phyloP scores from a whole-genome alignment of 148 eudicot genomes.

The Mesembryanthemum crystallinum region DNA sequence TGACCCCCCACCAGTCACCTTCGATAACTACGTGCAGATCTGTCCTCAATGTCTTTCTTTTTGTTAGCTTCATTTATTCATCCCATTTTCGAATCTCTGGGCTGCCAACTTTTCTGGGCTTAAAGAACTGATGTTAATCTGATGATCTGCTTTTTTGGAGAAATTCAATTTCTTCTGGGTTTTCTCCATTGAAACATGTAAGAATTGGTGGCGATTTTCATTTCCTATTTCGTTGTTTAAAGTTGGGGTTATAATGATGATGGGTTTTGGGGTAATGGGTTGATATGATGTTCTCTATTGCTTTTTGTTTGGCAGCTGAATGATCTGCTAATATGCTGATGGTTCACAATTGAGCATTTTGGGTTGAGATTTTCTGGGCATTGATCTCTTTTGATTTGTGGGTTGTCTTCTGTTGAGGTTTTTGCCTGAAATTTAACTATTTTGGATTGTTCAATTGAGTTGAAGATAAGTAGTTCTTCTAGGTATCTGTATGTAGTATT shows the following conservation, averaged over 20 bases:
- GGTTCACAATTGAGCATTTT: neutral
- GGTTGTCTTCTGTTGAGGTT: neutral
- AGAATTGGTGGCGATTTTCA: constrained; percentile 12
- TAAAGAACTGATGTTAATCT: neutral
- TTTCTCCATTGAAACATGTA: constrained; percentile 23
- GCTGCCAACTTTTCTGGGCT: constrained; percentile 13
- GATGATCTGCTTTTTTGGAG: constrained; percentile 20
- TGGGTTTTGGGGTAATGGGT: constrained; percentile 4
- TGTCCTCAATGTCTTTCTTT: constrained; percentile 17
- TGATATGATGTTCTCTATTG: neutral
- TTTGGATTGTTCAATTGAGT: constrained; percentile 1
- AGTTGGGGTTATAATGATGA: constrained; percentile 4
- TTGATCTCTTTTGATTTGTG: neutral
- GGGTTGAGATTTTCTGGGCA: neutral
- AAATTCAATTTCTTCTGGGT: constrained; percentile 23
- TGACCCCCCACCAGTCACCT: constrained; percentile 2
- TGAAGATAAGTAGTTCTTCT: neutral
- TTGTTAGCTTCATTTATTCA: neutral
- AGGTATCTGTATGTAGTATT: neutral
- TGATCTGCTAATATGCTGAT: neutral
- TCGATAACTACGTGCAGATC: constrained; percentile 38
- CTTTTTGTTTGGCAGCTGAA: neutral
- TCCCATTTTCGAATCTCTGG: neutral
- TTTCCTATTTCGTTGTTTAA: neutral
- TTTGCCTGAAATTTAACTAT: neutral